phyloP scores from a whole-genome alignment of 139 green algal species.

The Coccomyxa sp. region DNA sequence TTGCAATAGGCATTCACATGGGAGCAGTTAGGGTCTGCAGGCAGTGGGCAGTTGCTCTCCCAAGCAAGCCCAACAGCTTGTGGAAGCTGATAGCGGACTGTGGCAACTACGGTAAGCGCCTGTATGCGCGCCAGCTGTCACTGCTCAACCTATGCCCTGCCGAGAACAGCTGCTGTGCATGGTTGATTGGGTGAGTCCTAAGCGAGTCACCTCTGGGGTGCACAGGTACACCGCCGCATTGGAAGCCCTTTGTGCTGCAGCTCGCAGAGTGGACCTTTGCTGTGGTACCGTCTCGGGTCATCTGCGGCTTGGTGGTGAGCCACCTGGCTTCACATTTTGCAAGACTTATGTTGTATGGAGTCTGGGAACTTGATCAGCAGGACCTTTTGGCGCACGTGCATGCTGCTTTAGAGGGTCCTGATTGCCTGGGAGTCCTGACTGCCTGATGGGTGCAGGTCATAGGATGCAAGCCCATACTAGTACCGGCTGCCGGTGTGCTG shows the following conservation, averaged over 20 bases:
- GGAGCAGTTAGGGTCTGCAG: constrained; percentile 11
- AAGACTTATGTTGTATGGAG: background rate
- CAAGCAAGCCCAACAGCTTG: background rate
- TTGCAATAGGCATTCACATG: constrained; percentile 46
- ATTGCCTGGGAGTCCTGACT: background rate
- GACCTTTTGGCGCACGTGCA: background rate
- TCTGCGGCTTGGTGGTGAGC: constrained; percentile 31
- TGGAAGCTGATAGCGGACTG: constrained; percentile 28
- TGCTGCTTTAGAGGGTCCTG: background rate
- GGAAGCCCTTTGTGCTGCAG: constrained; percentile 35
- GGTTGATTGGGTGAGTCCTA: background rate
- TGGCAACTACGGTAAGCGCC: constrained; percentile 45
- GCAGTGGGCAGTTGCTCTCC: background rate
- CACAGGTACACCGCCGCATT: constrained; percentile 34
- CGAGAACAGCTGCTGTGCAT: background rate
- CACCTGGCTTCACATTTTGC: background rate
- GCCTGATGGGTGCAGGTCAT: constrained; percentile 17
- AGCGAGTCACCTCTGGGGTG: background rate
- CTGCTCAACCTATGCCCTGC: background rate
- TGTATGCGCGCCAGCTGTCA: background rate
- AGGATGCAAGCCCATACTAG: constrained; percentile 1
- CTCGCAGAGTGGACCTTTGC: constrained; percentile 44
- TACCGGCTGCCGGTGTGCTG: constrained; percentile 22
- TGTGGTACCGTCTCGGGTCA: constrained; percentile 22
- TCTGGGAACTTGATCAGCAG: background rate